Evolutionary conservation across 441 rosid species (phyloP).

Genomic region (Jatropha multifida): DNA sequence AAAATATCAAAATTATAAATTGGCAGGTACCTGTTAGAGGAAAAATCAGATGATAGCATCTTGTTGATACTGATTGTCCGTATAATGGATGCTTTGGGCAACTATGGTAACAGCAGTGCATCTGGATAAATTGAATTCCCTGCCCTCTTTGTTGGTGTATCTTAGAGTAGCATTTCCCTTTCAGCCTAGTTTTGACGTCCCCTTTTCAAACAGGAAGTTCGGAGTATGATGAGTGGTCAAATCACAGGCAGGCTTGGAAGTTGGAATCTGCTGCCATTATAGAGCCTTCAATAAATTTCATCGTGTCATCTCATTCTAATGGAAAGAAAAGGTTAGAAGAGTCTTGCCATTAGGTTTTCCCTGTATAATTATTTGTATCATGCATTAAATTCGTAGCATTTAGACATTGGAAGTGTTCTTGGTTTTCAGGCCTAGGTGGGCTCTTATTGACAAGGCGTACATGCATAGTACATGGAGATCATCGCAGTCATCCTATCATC

Average conservation of each 20-base stretch:
- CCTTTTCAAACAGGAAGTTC: slow-evolving; percentile 64
- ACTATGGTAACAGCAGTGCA: slow-evolving; percentile 65
- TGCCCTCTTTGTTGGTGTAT: slow-evolving; percentile 7
- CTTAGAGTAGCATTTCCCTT: slow-evolving; percentile 11
- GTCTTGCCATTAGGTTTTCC: slow-evolving; percentile 16
- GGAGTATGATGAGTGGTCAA: slow-evolving; percentile 98
- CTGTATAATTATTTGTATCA: slow-evolving; percentile 14
- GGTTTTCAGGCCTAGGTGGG: slow-evolving; percentile 94
- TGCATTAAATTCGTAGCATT: slow-evolving; percentile 15
- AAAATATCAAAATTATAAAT: slow-evolving; percentile 26
- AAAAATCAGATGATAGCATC: slow-evolving; percentile 99
- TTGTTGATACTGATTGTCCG: slow-evolving; percentile 85
- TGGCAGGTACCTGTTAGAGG: slow-evolving; percentile 80
- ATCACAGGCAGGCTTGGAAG: slow-evolving; percentile 99
- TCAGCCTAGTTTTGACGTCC: slow-evolving; percentile 13
- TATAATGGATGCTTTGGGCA: slow-evolving; percentile 95
- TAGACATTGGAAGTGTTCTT: slow-evolving; percentile 23
- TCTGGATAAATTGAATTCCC: slow-evolving; percentile 27
- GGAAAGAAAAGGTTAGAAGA: slow-evolving; percentile 83
- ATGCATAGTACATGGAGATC: slow-evolving; percentile 99
- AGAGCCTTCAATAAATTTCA: slow-evolving; percentile 96
- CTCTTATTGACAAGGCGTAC: slow-evolving; percentile 92
- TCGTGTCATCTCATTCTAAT: slow-evolving; percentile 77
- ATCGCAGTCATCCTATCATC: slow-evolving; percentile 95
- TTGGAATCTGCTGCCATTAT: slow-evolving; percentile 96